Conservation (phyloP, 306 rosid species). For the Notholithocarpus densiflorus region DNA sequence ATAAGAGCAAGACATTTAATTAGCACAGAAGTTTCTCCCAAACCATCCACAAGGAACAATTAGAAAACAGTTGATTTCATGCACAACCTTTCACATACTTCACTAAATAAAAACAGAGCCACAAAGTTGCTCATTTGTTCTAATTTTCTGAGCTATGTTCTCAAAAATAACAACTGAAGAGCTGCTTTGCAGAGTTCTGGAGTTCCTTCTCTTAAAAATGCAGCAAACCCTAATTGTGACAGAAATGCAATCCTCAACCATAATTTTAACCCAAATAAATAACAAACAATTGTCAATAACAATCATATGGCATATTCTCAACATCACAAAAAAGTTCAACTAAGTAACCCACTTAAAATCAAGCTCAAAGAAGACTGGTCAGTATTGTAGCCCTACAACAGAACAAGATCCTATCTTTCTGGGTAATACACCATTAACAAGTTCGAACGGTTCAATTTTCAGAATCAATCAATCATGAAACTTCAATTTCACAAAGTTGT, state of each 20-base stretch:
- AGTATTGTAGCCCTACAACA: conserved; percentile 15
- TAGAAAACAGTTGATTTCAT: background rate
- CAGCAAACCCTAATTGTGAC: conserved; percentile 1
- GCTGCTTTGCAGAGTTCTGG: background rate
- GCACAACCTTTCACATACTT: background rate
- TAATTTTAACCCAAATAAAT: conserved; percentile 7
- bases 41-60: background rate
- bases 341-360: conserved; percentile 4
- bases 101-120: background rate
- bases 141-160: background rate
- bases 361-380: conserved; percentile 19
- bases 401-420: conserved; percentile 4
- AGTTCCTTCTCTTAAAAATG: background rate
- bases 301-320: conserved; percentile 1
- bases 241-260: conserved; percentile 18
- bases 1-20: background rate
- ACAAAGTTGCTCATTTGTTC: background rate
- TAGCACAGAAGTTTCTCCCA: background rate
- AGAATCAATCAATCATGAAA: background rate
- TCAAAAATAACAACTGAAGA: background rate
- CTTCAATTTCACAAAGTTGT: conserved; percentile 31
- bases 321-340: conserved; percentile 9
- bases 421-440: background rate
- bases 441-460: conserved; percentile 29
- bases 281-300: conserved; percentile 16